Evolutionary conservation across 352 stramenopile genomes (phyloP).

Genomic region (Halophytophthora batemanensis): DNA sequence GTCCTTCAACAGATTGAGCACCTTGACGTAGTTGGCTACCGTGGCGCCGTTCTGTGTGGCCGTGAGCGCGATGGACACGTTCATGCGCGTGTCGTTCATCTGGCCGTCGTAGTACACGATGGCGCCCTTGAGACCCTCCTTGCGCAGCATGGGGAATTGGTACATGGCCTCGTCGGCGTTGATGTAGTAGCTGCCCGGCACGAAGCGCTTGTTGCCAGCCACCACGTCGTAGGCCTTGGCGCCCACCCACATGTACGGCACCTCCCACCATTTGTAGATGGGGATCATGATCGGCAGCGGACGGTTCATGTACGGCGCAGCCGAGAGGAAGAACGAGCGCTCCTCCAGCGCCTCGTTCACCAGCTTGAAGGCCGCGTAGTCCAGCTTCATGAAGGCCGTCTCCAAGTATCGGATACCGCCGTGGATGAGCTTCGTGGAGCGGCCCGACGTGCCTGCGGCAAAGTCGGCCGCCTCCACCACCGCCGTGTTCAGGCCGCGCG

Average conservation of each 20-base stretch:
- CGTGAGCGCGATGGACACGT: constrained; percentile 93
- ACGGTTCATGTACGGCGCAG: constrained; percentile 94
- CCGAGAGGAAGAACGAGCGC: constrained; percentile 90
- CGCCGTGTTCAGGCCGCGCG: constrained; percentile 90
- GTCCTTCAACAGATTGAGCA: constrained; percentile 85
- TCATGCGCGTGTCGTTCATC: constrained; percentile 96
- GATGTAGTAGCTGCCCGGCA: constrained; percentile 90
- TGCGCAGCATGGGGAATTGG: constrained; percentile 93
- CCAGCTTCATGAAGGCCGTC: constrained; percentile 92
- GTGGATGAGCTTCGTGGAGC: constrained; percentile 96
- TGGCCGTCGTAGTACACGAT: constrained; percentile 91
- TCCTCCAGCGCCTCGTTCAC: constrained; percentile 93
- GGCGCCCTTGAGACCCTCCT: constrained; percentile 90
- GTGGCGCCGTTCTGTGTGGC: constrained; percentile 92
- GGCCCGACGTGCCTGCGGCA: constrained; percentile 87
- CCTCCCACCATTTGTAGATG: constrained; percentile 94
- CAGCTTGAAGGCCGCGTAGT: constrained; percentile 88
- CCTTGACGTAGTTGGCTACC: constrained; percentile 91
- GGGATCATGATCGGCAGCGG: constrained; percentile 95
- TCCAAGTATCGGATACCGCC: constrained; percentile 95
- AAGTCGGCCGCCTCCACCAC: constrained; percentile 93
- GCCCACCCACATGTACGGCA: constrained; percentile 93
- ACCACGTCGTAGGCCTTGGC: constrained; percentile 93
- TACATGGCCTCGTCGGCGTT: constrained; percentile 90
- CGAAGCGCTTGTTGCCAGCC: constrained; percentile 83